Evolutionary conservation across 148 eudicot genomes (phyloP).

Genomic region (Fallopia convolvulus): DNA sequence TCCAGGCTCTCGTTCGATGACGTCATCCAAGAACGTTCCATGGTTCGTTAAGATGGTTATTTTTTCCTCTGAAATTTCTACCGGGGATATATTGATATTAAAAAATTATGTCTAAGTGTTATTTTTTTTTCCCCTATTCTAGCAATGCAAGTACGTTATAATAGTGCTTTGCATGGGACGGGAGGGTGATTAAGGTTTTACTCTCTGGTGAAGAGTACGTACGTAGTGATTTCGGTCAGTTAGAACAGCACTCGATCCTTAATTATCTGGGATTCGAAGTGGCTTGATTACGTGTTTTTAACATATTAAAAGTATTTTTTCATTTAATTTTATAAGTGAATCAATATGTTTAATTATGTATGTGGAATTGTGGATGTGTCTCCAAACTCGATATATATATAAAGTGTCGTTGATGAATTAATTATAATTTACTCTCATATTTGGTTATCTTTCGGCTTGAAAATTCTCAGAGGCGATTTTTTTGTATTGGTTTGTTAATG

Average conservation of each 20-base stretch:
- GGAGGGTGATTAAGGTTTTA: neutral
- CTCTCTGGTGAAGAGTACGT: neutral
- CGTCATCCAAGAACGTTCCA: neutral
- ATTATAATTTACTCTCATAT: no score
- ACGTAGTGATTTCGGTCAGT: neutral
- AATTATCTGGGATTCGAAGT: neutral
- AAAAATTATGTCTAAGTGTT: no score
- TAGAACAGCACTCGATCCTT: conserved; percentile 3
- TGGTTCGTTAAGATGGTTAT: neutral
- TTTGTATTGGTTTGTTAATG: no score
- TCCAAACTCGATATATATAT: neutral
- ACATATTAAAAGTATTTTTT: neutral
- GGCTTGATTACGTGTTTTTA: neutral
- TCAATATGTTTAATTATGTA: neutral
- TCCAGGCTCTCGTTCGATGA: conserved; percentile 7
- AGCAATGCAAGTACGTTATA: conserved; percentile 2
- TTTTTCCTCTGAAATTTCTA: neutral
- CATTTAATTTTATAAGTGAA: neutral
- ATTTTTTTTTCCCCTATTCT: neutral
- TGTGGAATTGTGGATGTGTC: neutral
- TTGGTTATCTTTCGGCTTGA: no score
- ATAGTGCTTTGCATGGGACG: neutral
- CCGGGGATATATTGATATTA: neutral
- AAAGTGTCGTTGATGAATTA: neutral
- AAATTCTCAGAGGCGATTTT: no score